Evolutionary conservation across 768 basidiomycete genomes (phyloP), one percentile per base, ranked within the genome.

Genomic region (Leccinum incarnatum): DNA sequence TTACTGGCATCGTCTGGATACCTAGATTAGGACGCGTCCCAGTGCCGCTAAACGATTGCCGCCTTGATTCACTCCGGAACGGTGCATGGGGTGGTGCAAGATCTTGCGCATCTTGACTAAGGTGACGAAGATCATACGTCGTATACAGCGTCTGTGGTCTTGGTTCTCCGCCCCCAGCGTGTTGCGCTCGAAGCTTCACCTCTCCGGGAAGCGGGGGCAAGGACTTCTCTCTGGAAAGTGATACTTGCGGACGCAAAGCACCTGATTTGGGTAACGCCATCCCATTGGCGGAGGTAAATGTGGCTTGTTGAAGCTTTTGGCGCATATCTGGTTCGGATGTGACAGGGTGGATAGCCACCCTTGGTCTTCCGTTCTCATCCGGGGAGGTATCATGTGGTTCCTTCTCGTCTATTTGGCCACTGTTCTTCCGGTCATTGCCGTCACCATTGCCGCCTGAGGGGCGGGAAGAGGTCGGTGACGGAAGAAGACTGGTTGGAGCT

Each of bases 41-140:
- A 21, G 83, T 74, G 17, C 91, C 92, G 42, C 84, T 78, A 60
- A 93, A 92, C 2, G 91, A 93, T 69, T 92, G 91, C 47, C 91
- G 79, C 60, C 91, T 79, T 37, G 65, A 62, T 56, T 90, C 89
- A 17, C 65, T 75, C 46, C 81, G 81, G 79, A 90, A 91, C 3
- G 86, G 80, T 3, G 85, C 81, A 52, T 83, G 80, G 3, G 88
- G 87, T 30, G 84, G 85, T 8, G 79, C 63, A 65, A 88, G 84
- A 58, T 82, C 82, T 48, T 80, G 76, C 0, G 74, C 69, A 14
- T 67, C 70, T 32, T 67, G 66, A 9, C 78, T 78, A n/a, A 78
- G 76, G 48, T 79, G 80, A 36, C 79, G 81, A 59, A 83, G 77
- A 66, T 87, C 85, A 61, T 81, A 83, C 0, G 82, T 81, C 0